Percentiles rank a stretch among this genome's conserved stretches.
phyloP scores from a whole-genome alignment of 2,329 filamentous ascomycete genomes.

The Fusarium neocosmosporiellum region DNA sequence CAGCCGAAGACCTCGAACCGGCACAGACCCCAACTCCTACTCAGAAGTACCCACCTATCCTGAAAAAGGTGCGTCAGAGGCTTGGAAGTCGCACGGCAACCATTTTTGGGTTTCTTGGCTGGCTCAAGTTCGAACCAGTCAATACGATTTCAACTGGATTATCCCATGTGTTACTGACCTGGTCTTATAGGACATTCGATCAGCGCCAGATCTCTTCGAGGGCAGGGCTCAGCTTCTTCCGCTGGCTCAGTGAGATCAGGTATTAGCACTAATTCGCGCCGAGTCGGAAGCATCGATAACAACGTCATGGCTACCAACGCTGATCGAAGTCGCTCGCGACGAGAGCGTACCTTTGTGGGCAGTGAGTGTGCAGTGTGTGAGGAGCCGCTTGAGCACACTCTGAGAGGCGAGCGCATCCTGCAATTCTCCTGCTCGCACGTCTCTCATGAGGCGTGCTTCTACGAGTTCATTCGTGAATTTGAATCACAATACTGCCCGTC shows the following conservation, averaged over 20 bases:
- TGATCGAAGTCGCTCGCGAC: constrained; percentile 81
- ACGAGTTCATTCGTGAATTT: constrained; percentile 96
- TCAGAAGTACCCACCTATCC: constrained; percentile 50
- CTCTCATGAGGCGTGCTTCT: constrained; percentile 97
- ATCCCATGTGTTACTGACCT: constrained; percentile 17
- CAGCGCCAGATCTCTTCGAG: constrained; percentile 41
- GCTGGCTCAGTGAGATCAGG: constrained; percentile 49
- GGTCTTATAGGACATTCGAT: constrained; percentile 41
- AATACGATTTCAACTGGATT: not conserved
- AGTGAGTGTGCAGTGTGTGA: constrained; percentile 96
- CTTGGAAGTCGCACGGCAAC: not conserved
- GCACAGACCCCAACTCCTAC: constrained; percentile 40
- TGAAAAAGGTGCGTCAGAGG: constrained; percentile 53
- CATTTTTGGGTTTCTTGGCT: not conserved
- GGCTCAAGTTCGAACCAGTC: not conserved
- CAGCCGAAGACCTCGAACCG: constrained; percentile 42
- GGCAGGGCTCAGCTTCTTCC: constrained; percentile 48
- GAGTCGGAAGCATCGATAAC: constrained; percentile 53
- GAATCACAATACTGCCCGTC: constrained; percentile 94
- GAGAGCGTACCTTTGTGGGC: constrained; percentile 95
- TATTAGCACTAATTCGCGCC: constrained; percentile 46
- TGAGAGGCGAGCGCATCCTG: constrained; percentile 91
- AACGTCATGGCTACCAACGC: constrained; percentile 60
- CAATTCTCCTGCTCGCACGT: constrained; percentile 98
- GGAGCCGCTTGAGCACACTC: constrained; percentile 93